Evolutionary conservation across 1,284 basidiomycete genomes (phyloP).

Genomic region (Heterobasidion irregulare): DNA sequence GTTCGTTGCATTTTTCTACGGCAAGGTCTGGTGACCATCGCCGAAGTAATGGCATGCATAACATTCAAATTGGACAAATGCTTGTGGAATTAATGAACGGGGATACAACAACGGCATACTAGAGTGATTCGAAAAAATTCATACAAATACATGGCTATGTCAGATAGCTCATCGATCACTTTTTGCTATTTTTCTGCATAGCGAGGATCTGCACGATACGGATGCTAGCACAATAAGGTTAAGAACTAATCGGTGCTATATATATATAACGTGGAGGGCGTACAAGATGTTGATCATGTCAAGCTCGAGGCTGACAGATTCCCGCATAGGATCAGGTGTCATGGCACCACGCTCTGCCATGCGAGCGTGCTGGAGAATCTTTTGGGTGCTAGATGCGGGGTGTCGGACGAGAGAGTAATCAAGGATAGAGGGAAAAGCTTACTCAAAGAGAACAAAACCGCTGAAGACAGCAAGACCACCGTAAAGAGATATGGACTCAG

Average conservation of each 20-base stretch:
- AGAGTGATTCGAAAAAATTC: neutral
- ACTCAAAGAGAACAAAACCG: slow-evolving; percentile 86
- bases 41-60: too few relatives aligned
- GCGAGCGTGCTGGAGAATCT: slow-evolving; percentile 74
- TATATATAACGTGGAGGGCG: slow-evolving; percentile 15
- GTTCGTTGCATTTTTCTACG: neutral
- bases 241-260: neutral
- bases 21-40: neutral
- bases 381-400: slow-evolving; percentile 51
- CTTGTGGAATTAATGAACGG: too few relatives aligned
- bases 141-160: neutral
- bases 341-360: slow-evolving; percentile 64
- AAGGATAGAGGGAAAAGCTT: slow-evolving; percentile 16
- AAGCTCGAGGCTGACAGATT: slow-evolving; percentile 74
- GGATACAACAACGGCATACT: neutral
- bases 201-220: slow-evolving; percentile 80
- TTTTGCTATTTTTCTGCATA: slow-evolving; percentile 48
- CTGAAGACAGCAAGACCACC: slow-evolving; percentile 85
- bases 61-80: too few relatives aligned
- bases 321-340: slow-evolving; percentile 69
- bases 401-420: neutral
- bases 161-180: slow-evolving; percentile 16
- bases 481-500: slow-evolving; percentile 77
- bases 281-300: slow-evolving; percentile 88
- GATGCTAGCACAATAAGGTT: slow-evolving; percentile 36